Evolutionary conservation across 352 stramenopile species (phyloP), one percentile per base, ranked within the genome.

Genomic region (Albugo laibachii): DNA sequence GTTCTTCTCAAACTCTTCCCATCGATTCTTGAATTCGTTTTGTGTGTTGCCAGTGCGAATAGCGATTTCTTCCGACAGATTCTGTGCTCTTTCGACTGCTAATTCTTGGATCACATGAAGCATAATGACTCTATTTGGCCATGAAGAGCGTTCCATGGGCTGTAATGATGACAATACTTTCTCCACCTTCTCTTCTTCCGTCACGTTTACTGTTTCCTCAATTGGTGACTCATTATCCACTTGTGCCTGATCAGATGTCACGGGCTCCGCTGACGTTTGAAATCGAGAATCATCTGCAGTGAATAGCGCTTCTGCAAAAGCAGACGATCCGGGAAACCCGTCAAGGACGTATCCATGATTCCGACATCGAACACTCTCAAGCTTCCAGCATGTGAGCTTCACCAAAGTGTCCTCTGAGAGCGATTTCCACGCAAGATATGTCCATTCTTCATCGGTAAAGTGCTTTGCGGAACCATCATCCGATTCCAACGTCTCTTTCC

Each of bases 271-370:
- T 8, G 8, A 31, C 3, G 8, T 3, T 31, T 31, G 24, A 8
- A 31, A 31, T 31, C 24, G 3, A 10, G 36, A 55, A 11, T 55
- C 50, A 18, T 52, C 52, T 2, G 49, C 21, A 1, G 53, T 57
- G 40, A 83, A 84, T 11, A 85, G 54, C 38, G 52, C 56, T 20
- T 53, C 41, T 0, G 76, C 76, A 35, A 79, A 72, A 15, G 58
- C 55, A 14, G 65, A 53, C 2, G 65, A 67, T 13, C 61, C 50
- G 2, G 76, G 70, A 2, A 84, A 38, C 0, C 73, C 77, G 35
- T 91, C 76, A 8, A 91, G 55, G 15, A 92, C 79, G 44, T 81
- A 92, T 2, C 79, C 79, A 41, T 89, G 79, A 58, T 88, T 91
- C 6, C 66, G 72, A 36, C 72, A 88, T 43, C 53, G 46, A 0